Evolutionary conservation across 2,329 filamentous ascomycete genomes (phyloP).

Genomic region (Aspergillus jensenii): DNA sequence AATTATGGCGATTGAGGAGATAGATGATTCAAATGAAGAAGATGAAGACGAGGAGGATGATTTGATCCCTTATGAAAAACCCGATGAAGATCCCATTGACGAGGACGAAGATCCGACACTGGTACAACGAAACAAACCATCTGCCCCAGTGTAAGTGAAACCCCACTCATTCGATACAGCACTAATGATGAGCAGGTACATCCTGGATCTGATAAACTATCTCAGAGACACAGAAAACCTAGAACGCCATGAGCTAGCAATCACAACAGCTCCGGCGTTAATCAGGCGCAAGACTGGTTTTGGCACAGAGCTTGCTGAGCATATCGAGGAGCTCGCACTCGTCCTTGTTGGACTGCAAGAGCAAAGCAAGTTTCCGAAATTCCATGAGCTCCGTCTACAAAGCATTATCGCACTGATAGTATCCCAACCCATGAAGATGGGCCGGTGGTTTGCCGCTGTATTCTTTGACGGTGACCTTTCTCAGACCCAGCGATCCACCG

Average conservation of each 20-base stretch:
- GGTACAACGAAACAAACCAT: constrained; percentile 77
- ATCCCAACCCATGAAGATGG: constrained; percentile 74
- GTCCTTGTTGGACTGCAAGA: constrained; percentile 79
- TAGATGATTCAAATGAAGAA: constrained; percentile 55
- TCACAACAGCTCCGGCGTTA: constrained; percentile 72
- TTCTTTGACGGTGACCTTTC: constrained; percentile 95
- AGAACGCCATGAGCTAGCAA: constrained; percentile 77
- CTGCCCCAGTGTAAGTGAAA: constrained; percentile 67
- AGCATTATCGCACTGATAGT: constrained; percentile 79
- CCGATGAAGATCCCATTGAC: constrained; percentile 84
- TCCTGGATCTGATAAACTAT: constrained; percentile 77
- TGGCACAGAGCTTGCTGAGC: constrained; percentile 82
- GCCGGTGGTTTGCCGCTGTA: constrained; percentile 76
- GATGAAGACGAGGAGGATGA: constrained; percentile 63
- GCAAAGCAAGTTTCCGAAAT: constrained; percentile 76
- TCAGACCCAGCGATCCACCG: constrained; percentile 74
- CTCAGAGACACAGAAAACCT: constrained; percentile 80
- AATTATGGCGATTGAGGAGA: constrained; percentile 61
- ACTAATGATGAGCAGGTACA: constrained; percentile 55
- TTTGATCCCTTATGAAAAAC: constrained; percentile 76
- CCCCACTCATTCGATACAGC: neutral
- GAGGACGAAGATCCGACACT: constrained; percentile 91
- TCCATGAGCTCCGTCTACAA: constrained; percentile 72
- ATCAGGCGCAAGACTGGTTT: constrained; percentile 88
- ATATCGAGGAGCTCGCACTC: constrained; percentile 76